Base-by-base conservation (phyloP, 1,139 yeast species). In the Yamadazyma triangularis region DNA sequence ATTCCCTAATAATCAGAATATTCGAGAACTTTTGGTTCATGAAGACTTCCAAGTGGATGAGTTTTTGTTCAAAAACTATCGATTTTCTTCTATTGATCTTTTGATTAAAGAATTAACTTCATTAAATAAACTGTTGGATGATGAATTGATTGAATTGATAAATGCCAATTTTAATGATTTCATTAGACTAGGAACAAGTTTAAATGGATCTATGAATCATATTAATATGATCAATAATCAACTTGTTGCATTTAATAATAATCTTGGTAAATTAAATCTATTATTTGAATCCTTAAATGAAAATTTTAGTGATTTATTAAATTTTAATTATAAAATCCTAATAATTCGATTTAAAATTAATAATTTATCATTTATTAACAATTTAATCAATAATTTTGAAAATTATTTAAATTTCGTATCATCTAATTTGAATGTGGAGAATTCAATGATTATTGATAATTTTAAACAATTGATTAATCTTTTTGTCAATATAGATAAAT, bases 131-230 rank as follows among this genome's bases (percentile, higher is more conserved):
- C 46, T 44, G 11, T 50, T 67, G 29, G 63, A 64, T 40, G 67
- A 67, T 33, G 89, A 80, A 42, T 67, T 85, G 27, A 66, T 80
- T 24, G 78, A 77, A 35, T 57, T 82, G 35, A 85, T 85, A 24
- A 84, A 85, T 47, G 64, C 65, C 27, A 87, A 84, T 45, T 84
- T 81, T 48, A 62, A 73, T 33, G 84, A 81, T 44, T 84, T 84
- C 49, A 79, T 83, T 22, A 70, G 74, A 26, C 57, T 83, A 29
- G 89, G 89, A 11, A 73, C 73, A 48, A 74, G 83, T 1, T 68
- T 83, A 29, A 70, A 73, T 39, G 77, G 77, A 10, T 68, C 77
- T 2, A 48, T 66, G 25, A 74, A 67, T 23, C 50, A 72, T 24
- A 67, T 74, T 15, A 64, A 69, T 37, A 50, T 53, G 28, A 56